Evolutionary conservation across 768 basidiomycete genomes (phyloP).

Genomic region (Trametes elegans): DNA sequence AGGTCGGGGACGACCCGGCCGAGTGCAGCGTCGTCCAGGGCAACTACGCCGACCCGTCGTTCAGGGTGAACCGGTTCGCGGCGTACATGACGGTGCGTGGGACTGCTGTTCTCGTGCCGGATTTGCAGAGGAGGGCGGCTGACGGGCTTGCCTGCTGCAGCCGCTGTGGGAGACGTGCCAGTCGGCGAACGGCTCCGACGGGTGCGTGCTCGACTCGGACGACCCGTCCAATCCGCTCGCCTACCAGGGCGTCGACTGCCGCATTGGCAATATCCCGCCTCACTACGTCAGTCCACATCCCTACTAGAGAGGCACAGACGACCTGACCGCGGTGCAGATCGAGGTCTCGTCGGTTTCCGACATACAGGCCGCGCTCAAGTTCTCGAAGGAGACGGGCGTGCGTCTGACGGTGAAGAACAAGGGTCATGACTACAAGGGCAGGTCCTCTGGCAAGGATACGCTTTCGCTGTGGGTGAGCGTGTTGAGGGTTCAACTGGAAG

Average conservation of each 20-base stretch:
- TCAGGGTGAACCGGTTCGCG: constrained; percentile 26
- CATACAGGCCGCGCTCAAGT: constrained; percentile 27
- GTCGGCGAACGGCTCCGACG: constrained; percentile 31
- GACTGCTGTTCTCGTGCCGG: too few species aligned
- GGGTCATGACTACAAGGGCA: constrained; percentile 34
- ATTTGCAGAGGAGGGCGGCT: not conserved
- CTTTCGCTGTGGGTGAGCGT: constrained; percentile 28
- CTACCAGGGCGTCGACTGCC: constrained; percentile 20
- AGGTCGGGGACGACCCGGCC: constrained; percentile 15
- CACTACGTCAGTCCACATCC: constrained; percentile 25
- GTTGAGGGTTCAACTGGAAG: too few species aligned
- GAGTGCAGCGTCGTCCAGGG: constrained; percentile 30
- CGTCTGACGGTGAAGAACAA: constrained; percentile 32
- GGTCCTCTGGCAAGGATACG: constrained; percentile 25
- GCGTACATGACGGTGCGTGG: constrained; percentile 32
- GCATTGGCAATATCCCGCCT: constrained; percentile 26
- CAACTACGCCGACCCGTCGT: constrained; percentile 29
- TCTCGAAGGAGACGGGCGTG: constrained; percentile 24
- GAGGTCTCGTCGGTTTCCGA: constrained; percentile 24
- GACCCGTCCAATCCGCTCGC: constrained; percentile 25
- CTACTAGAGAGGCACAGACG: not conserved
- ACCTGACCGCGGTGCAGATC: constrained; percentile 24
- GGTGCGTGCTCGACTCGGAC: constrained; percentile 45
- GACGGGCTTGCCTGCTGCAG: constrained; percentile 19
- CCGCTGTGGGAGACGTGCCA: constrained; percentile 60